Evolutionary conservation across 2,329 filamentous ascomycete genomes (phyloP).

Genomic region (Metarhizium album): DNA sequence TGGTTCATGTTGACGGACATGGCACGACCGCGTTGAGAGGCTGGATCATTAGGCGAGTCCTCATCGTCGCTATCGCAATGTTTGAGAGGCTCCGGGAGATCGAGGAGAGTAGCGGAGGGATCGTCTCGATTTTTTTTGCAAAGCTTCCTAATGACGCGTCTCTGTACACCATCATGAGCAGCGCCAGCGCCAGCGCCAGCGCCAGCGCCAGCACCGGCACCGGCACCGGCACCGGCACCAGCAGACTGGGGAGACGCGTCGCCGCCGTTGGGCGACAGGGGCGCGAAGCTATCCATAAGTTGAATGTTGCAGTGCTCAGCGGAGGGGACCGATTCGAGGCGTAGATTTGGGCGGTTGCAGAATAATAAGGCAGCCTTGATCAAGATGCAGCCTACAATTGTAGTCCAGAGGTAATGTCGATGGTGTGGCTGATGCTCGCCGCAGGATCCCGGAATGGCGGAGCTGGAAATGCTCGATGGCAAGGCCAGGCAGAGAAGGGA

Average conservation of each 20-base stretch:
- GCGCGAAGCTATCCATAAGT: constrained; percentile 3
- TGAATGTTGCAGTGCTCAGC: neutral
- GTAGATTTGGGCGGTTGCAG: neutral
- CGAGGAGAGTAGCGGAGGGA: constrained; percentile 22
- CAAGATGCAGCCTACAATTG: neutral
- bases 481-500: neutral
- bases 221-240: constrained; percentile 1
- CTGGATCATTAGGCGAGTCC: constrained; percentile 28
- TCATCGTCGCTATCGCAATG: constrained; percentile 39
- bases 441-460: neutral
- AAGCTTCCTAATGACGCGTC: constrained; percentile 31
- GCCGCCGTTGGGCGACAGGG: constrained; percentile 2
- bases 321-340: neutral
- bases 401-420: neutral
- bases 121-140: constrained; percentile 33
- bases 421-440: neutral
- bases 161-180: constrained; percentile 25
- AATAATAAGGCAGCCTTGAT: neutral
- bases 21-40: constrained; percentile 31
- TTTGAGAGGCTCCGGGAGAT: constrained; percentile 43
- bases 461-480: neutral
- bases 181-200: constrained; percentile 11
- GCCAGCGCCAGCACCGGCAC: constrained; percentile 2
- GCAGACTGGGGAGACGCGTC: neutral
- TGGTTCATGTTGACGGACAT: constrained; percentile 75